Evolutionary conservation across 495 filamentous ascomycete genomes (phyloP).

Genomic region (Xylaria flabelliformis): DNA sequence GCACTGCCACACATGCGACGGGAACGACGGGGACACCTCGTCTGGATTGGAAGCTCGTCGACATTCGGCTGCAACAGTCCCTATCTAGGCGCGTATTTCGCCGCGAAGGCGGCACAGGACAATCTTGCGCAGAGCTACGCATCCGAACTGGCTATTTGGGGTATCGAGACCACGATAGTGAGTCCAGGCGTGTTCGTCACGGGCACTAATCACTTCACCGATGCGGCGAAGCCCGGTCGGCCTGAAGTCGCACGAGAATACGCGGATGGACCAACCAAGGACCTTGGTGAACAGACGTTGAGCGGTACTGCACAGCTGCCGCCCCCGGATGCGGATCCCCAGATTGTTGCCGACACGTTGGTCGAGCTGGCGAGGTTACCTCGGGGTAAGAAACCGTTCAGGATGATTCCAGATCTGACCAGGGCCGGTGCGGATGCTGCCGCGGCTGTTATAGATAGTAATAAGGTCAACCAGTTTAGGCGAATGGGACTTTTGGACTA

Average conservation of each 20-base stretch:
- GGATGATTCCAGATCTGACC: constrained; percentile 24
- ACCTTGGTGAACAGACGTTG: constrained; percentile 22
- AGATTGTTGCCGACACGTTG: constrained; percentile 28
- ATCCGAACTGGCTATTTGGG: constrained; percentile 26
- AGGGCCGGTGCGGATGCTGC: constrained; percentile 21
- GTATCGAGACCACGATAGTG: constrained; percentile 30
- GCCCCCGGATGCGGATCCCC: constrained; percentile 28
- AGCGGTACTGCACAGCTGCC: constrained; percentile 9
- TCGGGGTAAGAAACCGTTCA: constrained; percentile 30
- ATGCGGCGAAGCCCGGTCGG: constrained; percentile 23
- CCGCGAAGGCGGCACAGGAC: constrained; percentile 30
- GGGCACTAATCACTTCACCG: constrained; percentile 28
- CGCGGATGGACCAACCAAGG: constrained; percentile 26
- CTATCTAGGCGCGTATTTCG: constrained; percentile 28
- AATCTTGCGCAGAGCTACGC: constrained; percentile 27
- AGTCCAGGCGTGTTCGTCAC: constrained; percentile 27
- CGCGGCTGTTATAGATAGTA: constrained; percentile 23
- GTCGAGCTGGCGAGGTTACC: constrained; percentile 27
- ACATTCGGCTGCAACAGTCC: constrained; percentile 27
- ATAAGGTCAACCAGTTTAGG: constrained; percentile 25
- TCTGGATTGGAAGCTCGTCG: constrained; percentile 30
- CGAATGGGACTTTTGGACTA: constrained; percentile 22
- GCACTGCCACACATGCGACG: constrained; percentile 32
- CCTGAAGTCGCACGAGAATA: constrained; percentile 21
- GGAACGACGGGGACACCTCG: constrained; percentile 24